Conservation (phyloP, 345 rosid species). For the Eucalyptus tenuipes region DNA sequence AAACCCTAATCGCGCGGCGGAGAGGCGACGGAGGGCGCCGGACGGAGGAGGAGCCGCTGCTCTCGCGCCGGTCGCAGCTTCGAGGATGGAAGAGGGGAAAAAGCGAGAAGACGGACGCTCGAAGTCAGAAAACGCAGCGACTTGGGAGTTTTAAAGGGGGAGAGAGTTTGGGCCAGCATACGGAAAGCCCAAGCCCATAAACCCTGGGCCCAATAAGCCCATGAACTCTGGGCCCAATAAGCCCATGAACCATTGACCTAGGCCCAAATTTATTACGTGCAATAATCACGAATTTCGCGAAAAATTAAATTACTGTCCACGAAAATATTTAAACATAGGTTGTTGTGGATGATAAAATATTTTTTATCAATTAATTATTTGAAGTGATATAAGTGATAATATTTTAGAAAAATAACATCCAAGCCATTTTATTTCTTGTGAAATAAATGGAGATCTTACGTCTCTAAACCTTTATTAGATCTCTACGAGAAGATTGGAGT, state of each 20-base stretch:
- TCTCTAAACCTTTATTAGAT: too few relatives aligned
- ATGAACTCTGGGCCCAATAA: background rate
- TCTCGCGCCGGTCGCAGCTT: background rate
- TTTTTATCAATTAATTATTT: too few relatives aligned
- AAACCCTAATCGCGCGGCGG: background rate
- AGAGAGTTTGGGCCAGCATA: background rate
- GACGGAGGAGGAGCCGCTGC: background rate
- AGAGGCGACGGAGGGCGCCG: background rate
- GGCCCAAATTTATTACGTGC: background rate
- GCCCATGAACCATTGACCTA: background rate
- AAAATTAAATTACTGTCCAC: accelerated
- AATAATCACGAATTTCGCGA: too few relatives aligned
- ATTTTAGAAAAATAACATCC: too few relatives aligned
- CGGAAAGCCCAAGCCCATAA: background rate
- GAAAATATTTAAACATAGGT: too few relatives aligned
- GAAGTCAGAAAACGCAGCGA: background rate
- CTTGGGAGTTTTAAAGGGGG: background rate
- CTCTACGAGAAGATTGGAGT: background rate
- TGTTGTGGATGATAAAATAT: too few relatives aligned
- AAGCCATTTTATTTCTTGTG: background rate
- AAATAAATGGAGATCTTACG: background rate
- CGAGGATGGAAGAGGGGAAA: background rate
- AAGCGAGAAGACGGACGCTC: background rate
- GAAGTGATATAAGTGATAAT: too few relatives aligned
- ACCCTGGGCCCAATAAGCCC: background rate